Evolutionary conservation across 1,139 yeast species (phyloP), one percentile per base, ranked within the genome.

Genomic region (Sugiyamaella xylanicola): DNA sequence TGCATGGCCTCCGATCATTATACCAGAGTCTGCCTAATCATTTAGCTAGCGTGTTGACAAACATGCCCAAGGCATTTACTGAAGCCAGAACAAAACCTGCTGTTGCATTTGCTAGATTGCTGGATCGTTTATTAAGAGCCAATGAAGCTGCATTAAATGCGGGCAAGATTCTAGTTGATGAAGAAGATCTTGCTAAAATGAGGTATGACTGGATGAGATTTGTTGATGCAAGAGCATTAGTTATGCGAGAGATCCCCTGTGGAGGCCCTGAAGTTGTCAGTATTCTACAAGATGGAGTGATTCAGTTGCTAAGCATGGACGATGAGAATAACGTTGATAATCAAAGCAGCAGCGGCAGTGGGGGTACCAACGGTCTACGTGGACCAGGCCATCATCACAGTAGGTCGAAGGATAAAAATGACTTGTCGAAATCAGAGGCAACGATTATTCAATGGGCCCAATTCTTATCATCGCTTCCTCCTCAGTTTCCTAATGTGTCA

Each of bases 101-200:
- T 0, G 77, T 74, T 51, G 78, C 77, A 46, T 89, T 90, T 69
- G 73, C 83, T 2, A 75, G 75, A 48, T 68, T 87, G 45, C 72
- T 87, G 48, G 77, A 81, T 51, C 78, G 90, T 50, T 73, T 86
- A 57, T 74, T 84, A 41, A 77, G 81, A 59, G 83, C 83, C 47
- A 78, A 83, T 21, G 86, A 84, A 61, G 79, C 87, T 2, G 84
- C 87, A 0, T 76, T 76, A 56, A 74, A 82, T 39, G 84, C 87
- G 1, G 72, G 80, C 19, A 76, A 79, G 54, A 78, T 82, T 46
- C 71, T 86, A 51, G 71, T 76, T 9, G 77, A 80, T 51, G 70
- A 74, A 2, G 66, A 70, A 22, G 85, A 82, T 55, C 74, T 81
- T 45, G 72, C 71, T 36, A 68, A 77, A 37, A 84, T 87, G 91